These are phyloP conservation scores for Escovopsis sp. DNA, from an alignment of 2,329 filamentous ascomycete genomes.

Conservation along the genomic window DNA sequence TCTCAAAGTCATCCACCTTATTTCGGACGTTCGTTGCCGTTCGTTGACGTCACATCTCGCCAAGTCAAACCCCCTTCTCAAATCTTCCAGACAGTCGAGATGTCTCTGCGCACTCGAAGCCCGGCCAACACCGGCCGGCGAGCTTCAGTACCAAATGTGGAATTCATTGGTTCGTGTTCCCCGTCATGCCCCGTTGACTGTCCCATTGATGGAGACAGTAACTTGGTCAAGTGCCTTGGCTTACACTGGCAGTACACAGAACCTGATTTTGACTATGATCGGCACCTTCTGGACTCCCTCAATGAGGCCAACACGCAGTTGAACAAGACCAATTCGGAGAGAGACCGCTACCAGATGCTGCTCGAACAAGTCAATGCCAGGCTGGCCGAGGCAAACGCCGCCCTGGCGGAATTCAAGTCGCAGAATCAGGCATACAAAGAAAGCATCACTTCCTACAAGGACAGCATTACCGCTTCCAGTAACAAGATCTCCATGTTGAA, in stretches of 20 bases:
- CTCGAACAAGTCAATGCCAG: constrained; percentile 17
- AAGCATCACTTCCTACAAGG: constrained; percentile 5
- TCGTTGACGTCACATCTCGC: neutral
- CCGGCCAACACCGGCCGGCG: constrained; percentile 9
- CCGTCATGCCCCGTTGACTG: constrained; percentile 3
- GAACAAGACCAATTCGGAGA: constrained; percentile 11
- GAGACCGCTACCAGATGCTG: constrained; percentile 13
- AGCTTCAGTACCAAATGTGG: constrained; percentile 11
- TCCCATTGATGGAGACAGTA: no score
- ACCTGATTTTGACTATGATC: constrained; percentile 4
- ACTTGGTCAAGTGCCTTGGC: neutral
- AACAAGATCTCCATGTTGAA: constrained; percentile 13
- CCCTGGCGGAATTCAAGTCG: constrained; percentile 5
- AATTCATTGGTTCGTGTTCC: constrained; percentile 7
- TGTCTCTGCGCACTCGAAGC: constrained; percentile 7
- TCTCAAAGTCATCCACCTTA: no score
- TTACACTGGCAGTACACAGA: constrained; percentile 4
- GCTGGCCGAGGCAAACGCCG: constrained; percentile 13
- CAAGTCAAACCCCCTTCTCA: neutral
- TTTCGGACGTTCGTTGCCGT: no score
- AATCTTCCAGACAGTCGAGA: neutral
- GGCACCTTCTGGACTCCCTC: constrained; percentile 9
- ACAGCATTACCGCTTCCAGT: constrained; percentile 9
- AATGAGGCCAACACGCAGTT: constrained; percentile 12
- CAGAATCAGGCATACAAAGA: constrained; percentile 8